These are phyloP conservation scores for Monotropa hypopitys DNA, from an alignment of 179 eudicot genomes.

Conservation along the genomic window DNA sequence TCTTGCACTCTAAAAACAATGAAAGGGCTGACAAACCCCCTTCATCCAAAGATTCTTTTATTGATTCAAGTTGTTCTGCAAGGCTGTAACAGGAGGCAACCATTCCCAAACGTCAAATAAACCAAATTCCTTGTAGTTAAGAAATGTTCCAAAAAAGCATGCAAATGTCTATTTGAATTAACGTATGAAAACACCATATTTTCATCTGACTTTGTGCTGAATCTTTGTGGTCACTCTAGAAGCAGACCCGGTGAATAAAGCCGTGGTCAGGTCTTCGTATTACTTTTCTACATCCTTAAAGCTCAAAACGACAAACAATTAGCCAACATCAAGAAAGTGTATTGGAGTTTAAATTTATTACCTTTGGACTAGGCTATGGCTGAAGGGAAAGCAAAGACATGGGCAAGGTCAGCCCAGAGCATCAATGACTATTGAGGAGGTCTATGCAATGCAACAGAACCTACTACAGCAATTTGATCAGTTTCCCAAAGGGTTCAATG, in stretches of 20 bases:
- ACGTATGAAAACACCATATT: not conserved
- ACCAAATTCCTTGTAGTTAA: not conserved
- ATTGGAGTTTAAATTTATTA: not conserved
- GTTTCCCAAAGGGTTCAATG: too few relatives aligned
- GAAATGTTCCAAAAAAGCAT: not conserved
- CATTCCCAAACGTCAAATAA: not conserved
- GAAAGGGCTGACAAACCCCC: conserved; percentile 38
- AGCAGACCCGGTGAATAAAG: not conserved
- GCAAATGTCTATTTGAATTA: not conserved
- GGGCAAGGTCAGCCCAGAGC: not conserved
- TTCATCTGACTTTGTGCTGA: not conserved
- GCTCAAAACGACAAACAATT: not conserved
- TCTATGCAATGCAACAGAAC: not conserved
- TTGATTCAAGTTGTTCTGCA: conserved; percentile 78
- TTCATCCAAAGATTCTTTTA: conserved; percentile 67
- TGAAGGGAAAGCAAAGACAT: not conserved
- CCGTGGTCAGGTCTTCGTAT: not conserved
- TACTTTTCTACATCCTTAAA: not conserved
- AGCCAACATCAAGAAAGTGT: not conserved
- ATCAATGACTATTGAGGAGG: not conserved
- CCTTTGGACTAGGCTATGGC: not conserved
- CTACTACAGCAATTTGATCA: too few relatives aligned
- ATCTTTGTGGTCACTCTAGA: not conserved
- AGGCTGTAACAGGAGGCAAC: conserved; percentile 41
- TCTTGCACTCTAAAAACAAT: conserved; percentile 59